Evolutionary conservation across 2,329 filamentous ascomycete species (phyloP).

Genomic region (Nannizziopsis arthrosporioides): DNA sequence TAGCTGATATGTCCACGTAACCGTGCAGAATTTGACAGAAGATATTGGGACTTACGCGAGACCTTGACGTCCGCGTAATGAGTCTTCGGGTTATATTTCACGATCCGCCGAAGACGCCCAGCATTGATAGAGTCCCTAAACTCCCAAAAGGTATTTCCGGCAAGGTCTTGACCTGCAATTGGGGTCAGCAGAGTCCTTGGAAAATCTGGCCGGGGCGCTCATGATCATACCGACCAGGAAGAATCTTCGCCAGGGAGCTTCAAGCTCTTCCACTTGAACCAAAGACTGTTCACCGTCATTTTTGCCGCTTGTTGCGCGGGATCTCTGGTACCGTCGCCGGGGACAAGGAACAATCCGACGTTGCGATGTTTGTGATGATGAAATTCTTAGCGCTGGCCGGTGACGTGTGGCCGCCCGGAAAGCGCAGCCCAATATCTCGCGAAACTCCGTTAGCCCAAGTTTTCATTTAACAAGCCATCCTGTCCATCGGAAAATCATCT

Average conservation of each 20-base stretch:
- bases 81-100: conserved; percentile 42
- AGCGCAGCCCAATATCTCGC: too few species aligned
- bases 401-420: too few species aligned
- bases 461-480: too few species aligned
- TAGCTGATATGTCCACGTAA: neutral
- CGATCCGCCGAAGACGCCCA: conserved; percentile 46
- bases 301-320: too few species aligned
- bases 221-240: conserved; percentile 44
- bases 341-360: too few species aligned
- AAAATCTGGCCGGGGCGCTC: neutral
- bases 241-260: conserved; percentile 49
- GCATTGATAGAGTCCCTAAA: conserved; percentile 49
- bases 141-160: conserved; percentile 57
- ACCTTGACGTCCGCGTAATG: conserved; percentile 51
- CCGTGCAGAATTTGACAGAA: neutral
- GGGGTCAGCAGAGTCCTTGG: neutral
- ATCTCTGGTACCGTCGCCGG: too few species aligned
- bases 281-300: conserved; percentile 36
- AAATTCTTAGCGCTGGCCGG: too few species aligned
- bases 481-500: too few species aligned
- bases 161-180: conserved; percentile 45
- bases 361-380: too few species aligned
- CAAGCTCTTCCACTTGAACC: conserved; percentile 53
- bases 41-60: conserved; percentile 35
- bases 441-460: too few species aligned